Evolutionary conservation across 2,329 filamentous ascomycete species (phyloP).

Genomic region (Paradendryphiella salina): DNA sequence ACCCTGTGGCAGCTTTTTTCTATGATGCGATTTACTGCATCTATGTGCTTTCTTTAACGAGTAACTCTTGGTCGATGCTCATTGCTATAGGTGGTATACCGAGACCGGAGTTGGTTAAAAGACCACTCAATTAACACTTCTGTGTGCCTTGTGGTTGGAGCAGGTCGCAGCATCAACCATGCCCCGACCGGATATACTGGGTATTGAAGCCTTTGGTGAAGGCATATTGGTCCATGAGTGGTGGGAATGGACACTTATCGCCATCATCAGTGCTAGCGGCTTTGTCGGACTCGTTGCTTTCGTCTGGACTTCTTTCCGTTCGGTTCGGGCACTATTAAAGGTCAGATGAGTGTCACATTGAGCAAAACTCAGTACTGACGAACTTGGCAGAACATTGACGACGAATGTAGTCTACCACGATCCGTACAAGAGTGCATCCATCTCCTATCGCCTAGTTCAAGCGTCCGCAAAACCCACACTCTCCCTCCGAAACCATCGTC

Average conservation of each 20-base stretch:
- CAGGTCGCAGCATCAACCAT: conserved; percentile 2
- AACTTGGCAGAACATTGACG: conserved; percentile 17
- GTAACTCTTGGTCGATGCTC: neutral
- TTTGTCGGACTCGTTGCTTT: conserved; percentile 33
- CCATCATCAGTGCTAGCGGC: conserved; percentile 38
- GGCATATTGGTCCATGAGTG: conserved; percentile 31
- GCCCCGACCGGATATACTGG: conserved; percentile 28
- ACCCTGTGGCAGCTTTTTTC: conserved; percentile 11
- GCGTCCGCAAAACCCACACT: conserved; percentile 23
- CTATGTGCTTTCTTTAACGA: neutral
- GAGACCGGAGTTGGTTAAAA: neutral
- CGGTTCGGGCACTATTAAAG: conserved; percentile 23
- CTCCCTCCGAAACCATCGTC: conserved; percentile 36
- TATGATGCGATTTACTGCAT: conserved; percentile 25
- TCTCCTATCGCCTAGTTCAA: conserved; percentile 28
- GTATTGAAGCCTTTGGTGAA: conserved; percentile 36
- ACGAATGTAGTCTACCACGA: conserved; percentile 26
- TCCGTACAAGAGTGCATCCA: conserved; percentile 40
- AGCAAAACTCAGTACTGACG: conserved; percentile 12
- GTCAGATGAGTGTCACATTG: conserved; percentile 19
- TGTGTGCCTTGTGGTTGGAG: neutral
- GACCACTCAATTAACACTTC: neutral
- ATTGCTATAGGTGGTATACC: neutral
- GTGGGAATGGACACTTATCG: conserved; percentile 43
- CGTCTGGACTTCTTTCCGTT: conserved; percentile 31